Evolutionary conservation across 768 basidiomycete genomes (phyloP).

Genomic region (Boletus fagicola): DNA sequence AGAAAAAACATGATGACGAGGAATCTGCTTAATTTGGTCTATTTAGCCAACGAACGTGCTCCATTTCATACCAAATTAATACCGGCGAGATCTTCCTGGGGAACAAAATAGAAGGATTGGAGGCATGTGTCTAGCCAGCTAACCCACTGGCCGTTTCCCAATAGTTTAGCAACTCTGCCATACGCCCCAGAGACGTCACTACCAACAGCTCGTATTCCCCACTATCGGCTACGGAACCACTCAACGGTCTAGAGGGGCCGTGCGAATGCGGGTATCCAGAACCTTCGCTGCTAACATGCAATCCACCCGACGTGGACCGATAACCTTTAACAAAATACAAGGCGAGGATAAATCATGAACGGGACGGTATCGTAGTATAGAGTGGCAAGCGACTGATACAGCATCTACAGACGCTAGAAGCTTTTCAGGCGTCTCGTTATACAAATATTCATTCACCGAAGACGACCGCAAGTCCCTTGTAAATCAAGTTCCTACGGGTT

Average conservation of each 20-base stretch:
- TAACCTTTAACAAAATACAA: slow-evolving; percentile 3
- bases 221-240: background rate
- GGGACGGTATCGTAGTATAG: slow-evolving; percentile 2
- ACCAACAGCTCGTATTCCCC: background rate
- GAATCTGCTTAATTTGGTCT: no score
- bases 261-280: background rate
- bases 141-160: background rate
- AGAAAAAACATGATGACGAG: no score
- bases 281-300: background rate
- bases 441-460: background rate
- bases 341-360: slow-evolving; percentile 7
- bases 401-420: background rate
- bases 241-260: background rate
- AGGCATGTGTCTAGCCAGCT: background rate
- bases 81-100: no score
- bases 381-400: background rate
- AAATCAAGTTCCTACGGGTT: slow-evolving; percentile 1
- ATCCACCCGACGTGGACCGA: background rate
- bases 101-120: background rate
- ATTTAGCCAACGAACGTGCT: no score
- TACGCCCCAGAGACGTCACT: background rate
- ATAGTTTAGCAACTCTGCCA: background rate
- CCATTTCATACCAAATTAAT: no score
- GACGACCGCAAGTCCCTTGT: background rate
- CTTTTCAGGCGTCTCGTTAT: background rate